These are phyloP conservation scores for Allium cepa DNA, from an alignment of 106 monocot genomes.

Conservation along the genomic window DNA sequence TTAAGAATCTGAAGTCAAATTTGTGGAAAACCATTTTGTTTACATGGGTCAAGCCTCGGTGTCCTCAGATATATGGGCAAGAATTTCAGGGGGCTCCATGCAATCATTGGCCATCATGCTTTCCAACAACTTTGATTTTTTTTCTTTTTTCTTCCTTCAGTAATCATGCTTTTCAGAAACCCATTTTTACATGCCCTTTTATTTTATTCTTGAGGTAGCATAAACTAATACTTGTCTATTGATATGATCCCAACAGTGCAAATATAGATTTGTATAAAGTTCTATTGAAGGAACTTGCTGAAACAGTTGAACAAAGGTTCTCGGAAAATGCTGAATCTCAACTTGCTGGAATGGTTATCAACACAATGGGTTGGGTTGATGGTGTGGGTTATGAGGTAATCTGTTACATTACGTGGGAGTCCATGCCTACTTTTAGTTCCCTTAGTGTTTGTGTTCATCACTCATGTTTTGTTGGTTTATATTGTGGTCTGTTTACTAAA, in stretches of 20 bases:
- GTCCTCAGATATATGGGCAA: too few species aligned
- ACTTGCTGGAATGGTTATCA: slow-evolving; percentile 98
- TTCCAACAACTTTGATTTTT: too few species aligned
- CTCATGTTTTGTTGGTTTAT: background rate
- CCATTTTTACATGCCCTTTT: too few species aligned
- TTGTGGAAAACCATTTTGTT: too few species aligned
- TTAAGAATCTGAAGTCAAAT: too few species aligned
- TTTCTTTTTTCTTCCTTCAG: too few species aligned
- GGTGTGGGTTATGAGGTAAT: slow-evolving; percentile 91
- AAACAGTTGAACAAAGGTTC: slow-evolving; percentile 77
- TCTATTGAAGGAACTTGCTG: slow-evolving; percentile 81
- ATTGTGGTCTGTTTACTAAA: background rate
- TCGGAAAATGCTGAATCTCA: slow-evolving; percentile 80
- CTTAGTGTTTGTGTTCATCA: background rate
- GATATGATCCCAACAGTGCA: slow-evolving; percentile 32
- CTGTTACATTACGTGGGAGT: background rate
- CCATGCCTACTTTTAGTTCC: background rate
- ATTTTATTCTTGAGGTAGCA: background rate
- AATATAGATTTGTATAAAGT: slow-evolving; percentile 90
- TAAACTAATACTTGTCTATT: background rate
- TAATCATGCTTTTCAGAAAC: too few species aligned
- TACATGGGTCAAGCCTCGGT: too few species aligned
- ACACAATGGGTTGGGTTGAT: slow-evolving; percentile 99
- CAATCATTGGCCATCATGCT: too few species aligned
- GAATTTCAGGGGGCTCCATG: too few species aligned